phyloP scores from a whole-genome alignment of 306 rosid species.

The Betula pendula region DNA sequence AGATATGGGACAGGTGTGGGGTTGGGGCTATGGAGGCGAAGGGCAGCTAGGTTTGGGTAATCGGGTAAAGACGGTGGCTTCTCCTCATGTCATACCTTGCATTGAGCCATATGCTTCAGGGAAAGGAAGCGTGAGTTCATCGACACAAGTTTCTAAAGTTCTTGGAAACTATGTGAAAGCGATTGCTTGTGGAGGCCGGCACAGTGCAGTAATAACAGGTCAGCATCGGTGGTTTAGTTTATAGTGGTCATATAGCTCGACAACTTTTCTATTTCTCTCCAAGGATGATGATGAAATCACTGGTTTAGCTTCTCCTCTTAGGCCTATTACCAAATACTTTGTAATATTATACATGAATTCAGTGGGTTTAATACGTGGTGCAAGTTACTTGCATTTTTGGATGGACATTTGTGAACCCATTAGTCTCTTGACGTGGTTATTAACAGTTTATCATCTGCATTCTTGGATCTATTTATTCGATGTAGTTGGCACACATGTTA shows the following conservation, averaged over 20 bases:
- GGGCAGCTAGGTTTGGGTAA: slow-evolving; percentile 98
- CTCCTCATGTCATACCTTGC: slow-evolving; percentile 82
- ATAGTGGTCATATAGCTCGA: slow-evolving; percentile 1
- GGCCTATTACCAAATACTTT: not conserved
- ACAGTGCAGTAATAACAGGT: slow-evolving; percentile 84
- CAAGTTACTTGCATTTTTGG: not conserved
- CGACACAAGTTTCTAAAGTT: slow-evolving; percentile 51
- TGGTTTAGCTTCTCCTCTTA: not conserved
- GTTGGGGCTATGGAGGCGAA: slow-evolving; percentile 99
- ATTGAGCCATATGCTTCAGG: slow-evolving; percentile 53
- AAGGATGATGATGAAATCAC: not conserved
- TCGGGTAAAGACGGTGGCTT: slow-evolving; percentile 78
- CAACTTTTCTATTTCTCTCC: not conserved
- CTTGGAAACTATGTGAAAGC: slow-evolving; percentile 65
- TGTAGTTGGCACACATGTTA: not conserved
- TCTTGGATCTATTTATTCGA: not conserved
- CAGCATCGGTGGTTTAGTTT: slow-evolving; percentile 16
- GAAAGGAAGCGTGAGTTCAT: slow-evolving; percentile 37
- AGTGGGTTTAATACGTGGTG: not conserved
- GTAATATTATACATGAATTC: not conserved
- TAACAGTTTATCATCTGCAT: slow-evolving; percentile 1
- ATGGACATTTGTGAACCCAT: not conserved
- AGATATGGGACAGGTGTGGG: slow-evolving; percentile 99
- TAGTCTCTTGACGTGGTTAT: not conserved
- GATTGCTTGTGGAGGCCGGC: slow-evolving; percentile 96